Base-by-base conservation (phyloP, 2,329 filamentous ascomycete species). In the Neodidymelliopsis sp. region DNA sequence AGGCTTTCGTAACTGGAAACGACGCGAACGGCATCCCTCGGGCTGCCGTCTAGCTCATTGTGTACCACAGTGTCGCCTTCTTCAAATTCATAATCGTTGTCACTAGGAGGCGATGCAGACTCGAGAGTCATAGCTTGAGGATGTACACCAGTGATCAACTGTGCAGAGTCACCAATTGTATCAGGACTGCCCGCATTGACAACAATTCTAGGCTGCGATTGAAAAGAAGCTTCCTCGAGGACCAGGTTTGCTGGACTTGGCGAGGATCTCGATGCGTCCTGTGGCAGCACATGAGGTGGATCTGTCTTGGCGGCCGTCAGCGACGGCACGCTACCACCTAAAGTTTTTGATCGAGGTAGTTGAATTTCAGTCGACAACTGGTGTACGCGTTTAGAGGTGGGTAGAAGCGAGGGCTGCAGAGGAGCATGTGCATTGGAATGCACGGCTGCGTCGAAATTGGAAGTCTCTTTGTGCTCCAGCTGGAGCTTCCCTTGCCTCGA, bases 41-140 rank as follows among this genome's bases (percentile, higher is more conserved):
- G 36, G 13, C 36, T 49, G 1, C 60, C 58, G 1, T 63, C 63
- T 6, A 56, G 27, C 4, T 67, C 60, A 31, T 67, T 64, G 31
- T 72, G 68, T 3, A 72, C 53, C 4, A 72, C 56, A 6, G 69
- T 72, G 29, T 71, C 68, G 8, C 63, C 69, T 38, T 71, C 69
- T 13, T 72, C 69, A 28, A 70, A 72, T 3, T 64, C 60, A 2
- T 59, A 67, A 12, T 67, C 66, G 12, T 64, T 62, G n/a, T 67
- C 62, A 12, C 13, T 28, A 11, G 33, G 9, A 9, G 50, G 22
- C 16, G 25, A 34, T 19, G 44, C 53, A 18, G 44, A 35, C 19
- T 29, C 29, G 12, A 19, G 18, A 2, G 10, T 22, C 7, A 36
- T 12, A 6, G 33, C 43, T 15, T n/a, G n/a, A 12, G 28, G 30